Evolutionary conservation across 495 filamentous ascomycete species (phyloP).

Genomic region (Penicillium macrosclerotiorum): DNA sequence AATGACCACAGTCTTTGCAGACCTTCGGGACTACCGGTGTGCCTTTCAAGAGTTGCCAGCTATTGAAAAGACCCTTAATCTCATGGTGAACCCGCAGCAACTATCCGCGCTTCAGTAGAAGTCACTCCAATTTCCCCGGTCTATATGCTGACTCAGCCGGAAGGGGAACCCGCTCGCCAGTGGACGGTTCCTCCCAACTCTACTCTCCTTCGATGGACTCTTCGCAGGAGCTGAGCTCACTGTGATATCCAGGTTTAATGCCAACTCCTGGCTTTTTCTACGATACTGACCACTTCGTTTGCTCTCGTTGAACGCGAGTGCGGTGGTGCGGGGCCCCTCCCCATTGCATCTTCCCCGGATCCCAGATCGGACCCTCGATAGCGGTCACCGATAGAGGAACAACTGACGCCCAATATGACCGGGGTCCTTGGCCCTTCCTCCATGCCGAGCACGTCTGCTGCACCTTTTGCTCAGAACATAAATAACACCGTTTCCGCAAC

Average conservation of each 20-base stretch:
- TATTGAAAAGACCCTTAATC: too few species aligned
- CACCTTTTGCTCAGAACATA: slow-evolving; percentile 9
- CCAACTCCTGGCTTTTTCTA: background rate
- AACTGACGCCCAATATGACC: slow-evolving; percentile 21
- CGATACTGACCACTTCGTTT: background rate
- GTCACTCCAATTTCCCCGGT: too few species aligned
- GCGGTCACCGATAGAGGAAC: slow-evolving; percentile 11
- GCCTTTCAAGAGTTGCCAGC: too few species aligned
- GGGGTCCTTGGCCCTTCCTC: slow-evolving; percentile 12
- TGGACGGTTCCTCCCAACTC: slow-evolving; percentile 5
- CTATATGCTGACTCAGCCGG: slow-evolving; percentile 10
- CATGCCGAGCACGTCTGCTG: slow-evolving; percentile 20
- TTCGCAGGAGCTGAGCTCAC: slow-evolving; percentile 15
- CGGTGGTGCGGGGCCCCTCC: slow-evolving; percentile 11
- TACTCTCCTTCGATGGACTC: slow-evolving; percentile 9
- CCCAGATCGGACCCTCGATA: slow-evolving; percentile 11
- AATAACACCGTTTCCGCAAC: slow-evolving; percentile 17
- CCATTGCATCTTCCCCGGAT: slow-evolving; percentile 23
- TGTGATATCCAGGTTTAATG: background rate
- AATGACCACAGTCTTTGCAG: slow-evolving; percentile 2
- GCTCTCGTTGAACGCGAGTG: background rate
- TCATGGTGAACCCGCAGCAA: too few species aligned
- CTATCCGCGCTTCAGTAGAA: too few species aligned
- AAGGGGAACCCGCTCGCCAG: background rate
- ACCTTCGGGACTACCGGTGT: slow-evolving; percentile 1